Evolutionary conservation across 1,139 yeast species (phyloP).

Genomic region (Pichia terricola): DNA sequence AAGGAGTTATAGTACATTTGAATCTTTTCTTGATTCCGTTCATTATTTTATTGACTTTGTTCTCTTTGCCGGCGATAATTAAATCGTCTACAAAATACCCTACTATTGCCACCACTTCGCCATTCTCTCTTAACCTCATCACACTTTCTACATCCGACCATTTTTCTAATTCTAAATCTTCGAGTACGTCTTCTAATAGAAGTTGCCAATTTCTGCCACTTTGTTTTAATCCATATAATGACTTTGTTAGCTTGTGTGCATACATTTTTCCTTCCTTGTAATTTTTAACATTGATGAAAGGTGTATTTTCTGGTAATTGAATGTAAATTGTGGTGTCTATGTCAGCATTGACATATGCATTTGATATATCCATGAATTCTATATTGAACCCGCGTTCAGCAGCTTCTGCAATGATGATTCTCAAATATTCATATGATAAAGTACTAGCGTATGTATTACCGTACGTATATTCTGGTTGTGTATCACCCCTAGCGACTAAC

Average conservation of each 20-base stretch:
- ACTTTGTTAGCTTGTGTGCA: conserved; percentile 1
- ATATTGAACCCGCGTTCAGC: neutral
- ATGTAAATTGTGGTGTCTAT: no score
- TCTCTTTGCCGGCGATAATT: neutral
- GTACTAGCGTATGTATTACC: no score
- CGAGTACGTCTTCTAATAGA: neutral
- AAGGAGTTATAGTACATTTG: neutral
- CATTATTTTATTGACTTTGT: neutral
- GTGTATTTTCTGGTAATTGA: no score
- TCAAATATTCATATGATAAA: neutral
- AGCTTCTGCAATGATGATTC: neutral
- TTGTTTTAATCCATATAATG: conserved; percentile 1
- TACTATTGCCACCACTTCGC: neutral
- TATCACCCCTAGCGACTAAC: conserved; percentile 1
- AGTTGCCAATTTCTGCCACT: conserved; percentile 1
- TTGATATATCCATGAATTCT: conserved; percentile 1
- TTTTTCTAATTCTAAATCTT: neutral
- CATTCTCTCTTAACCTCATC: neutral
- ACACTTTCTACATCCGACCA: conserved; percentile 1
- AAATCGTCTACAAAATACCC: no score
- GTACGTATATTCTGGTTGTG: neutral
- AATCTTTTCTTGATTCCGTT: neutral
- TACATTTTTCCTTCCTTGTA: neutral
- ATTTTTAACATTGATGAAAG: no score
- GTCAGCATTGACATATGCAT: no score